These are phyloP conservation scores for Domatiomyces globalis DNA, from an alignment of 2,329 filamentous ascomycete species.

Conservation along the genomic window DNA sequence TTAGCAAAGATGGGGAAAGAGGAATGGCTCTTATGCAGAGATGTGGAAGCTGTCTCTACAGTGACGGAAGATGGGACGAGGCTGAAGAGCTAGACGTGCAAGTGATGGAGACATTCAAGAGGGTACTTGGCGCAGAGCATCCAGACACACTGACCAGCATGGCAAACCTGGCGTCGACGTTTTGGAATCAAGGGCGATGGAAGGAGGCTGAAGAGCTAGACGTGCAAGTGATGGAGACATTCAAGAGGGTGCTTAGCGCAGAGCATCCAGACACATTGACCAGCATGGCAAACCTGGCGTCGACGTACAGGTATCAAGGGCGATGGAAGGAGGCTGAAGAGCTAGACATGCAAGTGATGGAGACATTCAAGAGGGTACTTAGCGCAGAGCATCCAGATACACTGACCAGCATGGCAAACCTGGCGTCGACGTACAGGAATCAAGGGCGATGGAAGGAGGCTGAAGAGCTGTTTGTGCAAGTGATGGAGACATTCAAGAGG, in stretches of 20 bases:
- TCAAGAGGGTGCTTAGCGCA: conserved; percentile 8
- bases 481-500: neutral
- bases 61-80: conserved; percentile 7
- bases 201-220: conserved; percentile 11
- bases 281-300: conserved; percentile 15
- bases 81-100: conserved; percentile 7
- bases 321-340: conserved; percentile 10
- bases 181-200: conserved; percentile 7
- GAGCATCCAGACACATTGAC: conserved; percentile 19
- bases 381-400: conserved; percentile 19
- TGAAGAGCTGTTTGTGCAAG: conserved; percentile 5
- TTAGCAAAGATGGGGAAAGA: neutral
- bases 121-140: conserved; percentile 17
- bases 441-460: conserved; percentile 11
- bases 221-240: too few relatives aligned
- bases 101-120: neutral
- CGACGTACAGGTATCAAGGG: conserved; percentile 6
- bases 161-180: conserved; percentile 11
- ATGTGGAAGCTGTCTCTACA: conserved; percentile 8
- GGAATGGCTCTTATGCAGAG: neutral
- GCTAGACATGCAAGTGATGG: conserved; percentile 9
- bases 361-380: conserved; percentile 9
- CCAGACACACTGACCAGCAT: conserved; percentile 17
- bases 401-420: too few relatives aligned
- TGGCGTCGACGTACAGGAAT: too few relatives aligned